Evolutionary conservation across 306 rosid species (phyloP), one percentile per base, ranked within the genome.

Genomic region (Trichosanthes truncata): DNA sequence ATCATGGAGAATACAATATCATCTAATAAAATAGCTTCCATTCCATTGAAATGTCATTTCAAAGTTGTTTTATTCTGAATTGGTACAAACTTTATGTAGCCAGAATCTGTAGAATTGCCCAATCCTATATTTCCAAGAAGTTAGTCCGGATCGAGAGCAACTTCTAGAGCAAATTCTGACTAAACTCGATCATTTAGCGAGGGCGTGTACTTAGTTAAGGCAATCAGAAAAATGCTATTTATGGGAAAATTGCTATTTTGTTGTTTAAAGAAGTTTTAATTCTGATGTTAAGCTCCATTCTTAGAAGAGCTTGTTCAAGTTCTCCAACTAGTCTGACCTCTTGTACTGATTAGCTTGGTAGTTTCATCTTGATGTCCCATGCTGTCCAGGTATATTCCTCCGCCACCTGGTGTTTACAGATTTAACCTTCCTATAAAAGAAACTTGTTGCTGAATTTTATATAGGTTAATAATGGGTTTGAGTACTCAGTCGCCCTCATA

Each of bases 401-500:
- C 25, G 36, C 79, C 78, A 56, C 71, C 76, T 56, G 75, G 79
- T 48, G 80, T 65, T 85, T 67, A 68, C 81, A 79, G 33, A 87
- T 81, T 86, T 80, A 78, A 71, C 77, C 61, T 10, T 66, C 80
- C 77, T 53, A 33, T 31, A 20, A 29, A 74, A 74, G 46, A 51
- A 48, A 45, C 36, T 43, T 69, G 62, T 26, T 36, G 56, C 53
- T 53, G 79, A 89, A 81, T 75, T 56, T 41, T 43, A 25, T 63
- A 78, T 82, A 83, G 88, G 90, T 73, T 83, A 62, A 29, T 85
- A 85, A 86, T 87, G 86, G 85, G 53, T 69, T 74, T 53, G 83
- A 80, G 90, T 89, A 89, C 91, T 88, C 57, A 26, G 82, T 85
- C 81, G 76, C 82, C 80, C 78, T 83, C 84, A 51, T 80, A 53